Evolutionary conservation across 116 monocot species (phyloP), one percentile per base, ranked within the genome.

Genomic region (Trichopus zeylanicus): DNA sequence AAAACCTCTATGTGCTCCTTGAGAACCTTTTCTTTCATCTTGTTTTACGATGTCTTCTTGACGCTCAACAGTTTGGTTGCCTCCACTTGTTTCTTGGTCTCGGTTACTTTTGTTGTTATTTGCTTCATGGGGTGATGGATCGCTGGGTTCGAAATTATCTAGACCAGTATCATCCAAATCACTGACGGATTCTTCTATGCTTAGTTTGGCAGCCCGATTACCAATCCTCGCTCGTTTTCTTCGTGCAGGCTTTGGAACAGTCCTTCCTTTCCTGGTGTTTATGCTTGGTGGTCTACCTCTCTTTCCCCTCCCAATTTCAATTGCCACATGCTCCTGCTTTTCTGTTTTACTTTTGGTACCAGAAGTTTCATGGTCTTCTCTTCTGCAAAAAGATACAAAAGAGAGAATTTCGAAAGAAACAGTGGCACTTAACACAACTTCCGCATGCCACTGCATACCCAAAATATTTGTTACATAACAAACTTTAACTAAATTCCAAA

Each of bases 221-320:
- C 83, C 86, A 31, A 68, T 76, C 63, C 82, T 83, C 52, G 78
- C 69, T n/a, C 86, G 71, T 60, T 67, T 81, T 72, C 71, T 69
- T 38, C 61, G 71, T 37, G 62, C n/a, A 0, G 70, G 82, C 56
- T 66, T 75, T 24, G 54, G 61, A 59, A 48, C 68, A 30, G 70
- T 38, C 52, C 38, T 76, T 54, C 66, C 68, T 55, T 59, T 84
- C 47, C 37, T 67, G 7, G 52, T 56, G 30, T 25, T 66, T 46
- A 57, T 32, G 35, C 35, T 48, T 7, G 64, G 1, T 20, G 70
- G 62, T 55, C 73, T 80, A 9, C 76, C 75, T 86, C 78, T 71
- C 81, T 81, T 89, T 48, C 80, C 35, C 11, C 64, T 59, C 60
- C 28, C 51, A 35, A 12, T 47, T 34, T 51, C 64, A 59, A 57